These are phyloP conservation scores for Naganishia friedmannii DNA, from an alignment of 768 basidiomycete species.

Conservation along the genomic window DNA sequence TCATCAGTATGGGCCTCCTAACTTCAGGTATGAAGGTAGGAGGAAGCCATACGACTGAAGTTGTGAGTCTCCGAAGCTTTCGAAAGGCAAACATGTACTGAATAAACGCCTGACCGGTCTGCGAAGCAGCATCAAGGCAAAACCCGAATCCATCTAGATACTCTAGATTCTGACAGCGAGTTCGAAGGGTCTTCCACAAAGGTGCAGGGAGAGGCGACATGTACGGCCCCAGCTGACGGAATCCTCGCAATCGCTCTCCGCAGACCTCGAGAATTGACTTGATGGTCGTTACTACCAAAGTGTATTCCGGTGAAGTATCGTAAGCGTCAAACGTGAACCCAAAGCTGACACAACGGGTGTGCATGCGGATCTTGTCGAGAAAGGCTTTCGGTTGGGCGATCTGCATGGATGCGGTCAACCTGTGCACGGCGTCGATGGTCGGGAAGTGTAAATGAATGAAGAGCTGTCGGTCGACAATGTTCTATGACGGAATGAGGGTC, in stretches of 20 bases:
- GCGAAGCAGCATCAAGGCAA: background rate
- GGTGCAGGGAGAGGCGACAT: slow-evolving; percentile 11
- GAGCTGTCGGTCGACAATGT: background rate
- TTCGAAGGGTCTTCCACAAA: background rate
- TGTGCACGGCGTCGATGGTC: background rate
- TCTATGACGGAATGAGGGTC: background rate
- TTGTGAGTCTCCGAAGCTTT: background rate
- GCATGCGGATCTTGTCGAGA: background rate
- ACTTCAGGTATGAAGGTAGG: slow-evolving; percentile 16
- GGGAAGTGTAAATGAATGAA: slow-evolving; percentile 1
- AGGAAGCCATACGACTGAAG: slow-evolving; percentile 12
- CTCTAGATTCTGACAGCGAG: background rate
- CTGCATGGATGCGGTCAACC: background rate
- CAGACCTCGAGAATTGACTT: background rate
- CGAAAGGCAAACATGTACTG: slow-evolving; percentile 1
- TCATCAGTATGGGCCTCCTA: background rate
- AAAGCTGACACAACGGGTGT: slow-evolving; percentile 16
- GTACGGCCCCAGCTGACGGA: slow-evolving; percentile 9
- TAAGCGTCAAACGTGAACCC: slow-evolving; percentile 7
- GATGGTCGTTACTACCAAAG: background rate
- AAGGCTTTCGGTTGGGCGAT: background rate
- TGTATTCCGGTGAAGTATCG: background rate
- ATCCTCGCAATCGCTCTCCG: background rate
- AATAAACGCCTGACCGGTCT: background rate
- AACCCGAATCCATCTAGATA: slow-evolving; percentile 7